Evolutionary conservation across 768 basidiomycete genomes (phyloP).

Genomic region (Galerina marginata): DNA sequence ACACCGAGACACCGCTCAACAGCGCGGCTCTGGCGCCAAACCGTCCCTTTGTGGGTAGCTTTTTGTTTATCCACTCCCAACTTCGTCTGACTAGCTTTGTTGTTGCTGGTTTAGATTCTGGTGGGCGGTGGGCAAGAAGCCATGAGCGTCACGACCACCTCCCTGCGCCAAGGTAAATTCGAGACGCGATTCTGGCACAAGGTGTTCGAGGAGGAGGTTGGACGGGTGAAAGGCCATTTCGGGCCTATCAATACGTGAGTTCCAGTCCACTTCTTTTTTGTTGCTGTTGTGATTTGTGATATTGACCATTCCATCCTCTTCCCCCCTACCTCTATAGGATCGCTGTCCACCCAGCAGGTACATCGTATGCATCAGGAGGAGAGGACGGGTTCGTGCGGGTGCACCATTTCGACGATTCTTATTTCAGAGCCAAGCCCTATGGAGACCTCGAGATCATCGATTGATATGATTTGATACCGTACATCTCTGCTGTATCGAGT

Average conservation of each 20-base stretch:
- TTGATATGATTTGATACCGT: constrained; percentile 30
- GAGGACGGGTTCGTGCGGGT: constrained; percentile 96
- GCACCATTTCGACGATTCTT: constrained; percentile 93
- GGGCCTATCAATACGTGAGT: constrained; percentile 95
- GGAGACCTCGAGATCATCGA: constrained; percentile 80
- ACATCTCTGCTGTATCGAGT: not conserved
- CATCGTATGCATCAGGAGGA: constrained; percentile 90
- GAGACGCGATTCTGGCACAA: constrained; percentile 99
- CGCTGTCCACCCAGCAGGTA: constrained; percentile 90
- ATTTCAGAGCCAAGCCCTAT: constrained; percentile 90
- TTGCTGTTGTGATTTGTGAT: not conserved
- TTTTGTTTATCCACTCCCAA: not conserved
- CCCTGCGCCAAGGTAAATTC: constrained; percentile 93
- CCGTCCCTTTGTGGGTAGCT: constrained; percentile 75
- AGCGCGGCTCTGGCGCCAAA: constrained; percentile 86
- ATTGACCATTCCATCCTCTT: constrained; percentile 2
- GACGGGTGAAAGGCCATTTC: constrained; percentile 97
- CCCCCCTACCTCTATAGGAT: constrained; percentile 55
- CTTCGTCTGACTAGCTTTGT: not conserved
- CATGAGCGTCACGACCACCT: constrained; percentile 96
- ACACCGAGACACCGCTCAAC: constrained; percentile 94
- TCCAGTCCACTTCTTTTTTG: not conserved
- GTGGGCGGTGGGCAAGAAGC: constrained; percentile 98
- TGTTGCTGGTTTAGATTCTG: constrained; percentile 76
- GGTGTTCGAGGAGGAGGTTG: constrained; percentile 95